Evolutionary conservation across 1,139 yeast genomes (phyloP).

Genomic region (Sugiyamaella paludigena): DNA sequence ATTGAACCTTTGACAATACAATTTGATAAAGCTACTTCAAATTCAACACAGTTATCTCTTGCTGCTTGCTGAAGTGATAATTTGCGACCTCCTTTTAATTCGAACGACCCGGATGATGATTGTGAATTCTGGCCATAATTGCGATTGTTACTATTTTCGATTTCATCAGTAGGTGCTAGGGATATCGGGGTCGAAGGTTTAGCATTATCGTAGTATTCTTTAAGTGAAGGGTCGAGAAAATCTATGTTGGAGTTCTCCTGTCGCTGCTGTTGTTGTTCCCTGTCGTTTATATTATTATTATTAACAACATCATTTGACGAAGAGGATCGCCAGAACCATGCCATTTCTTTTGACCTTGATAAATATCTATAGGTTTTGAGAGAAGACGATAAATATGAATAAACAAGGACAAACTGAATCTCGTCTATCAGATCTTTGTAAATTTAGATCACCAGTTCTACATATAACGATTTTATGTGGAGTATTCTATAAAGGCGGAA

Average conservation of each 20-base stretch:
- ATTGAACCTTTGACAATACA: constrained; percentile 31
- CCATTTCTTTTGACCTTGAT: not conserved
- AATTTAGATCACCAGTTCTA: too few species aligned
- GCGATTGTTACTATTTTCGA: not conserved
- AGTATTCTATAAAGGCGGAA: too few species aligned
- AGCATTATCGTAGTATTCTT: constrained; percentile 21
- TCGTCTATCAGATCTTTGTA: too few species aligned
- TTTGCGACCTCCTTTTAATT: constrained; percentile 6
- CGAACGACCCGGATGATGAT: not conserved
- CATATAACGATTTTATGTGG: not conserved
- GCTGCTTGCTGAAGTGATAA: constrained; percentile 28
- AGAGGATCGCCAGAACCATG: constrained; percentile 11
- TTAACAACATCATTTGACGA: not conserved
- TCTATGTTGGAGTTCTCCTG: not conserved
- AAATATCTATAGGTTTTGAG: too few species aligned
- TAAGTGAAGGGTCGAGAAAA: constrained; percentile 21
- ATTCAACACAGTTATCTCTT: constrained; percentile 37
- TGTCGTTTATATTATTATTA: not conserved
- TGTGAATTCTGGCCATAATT: not conserved
- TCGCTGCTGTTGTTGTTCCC: constrained; percentile 1
- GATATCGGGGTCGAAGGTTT: constrained; percentile 27
- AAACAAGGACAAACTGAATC: not conserved
- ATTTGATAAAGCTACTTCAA: constrained; percentile 30
- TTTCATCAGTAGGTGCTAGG: constrained; percentile 21
- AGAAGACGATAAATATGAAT: too few species aligned